Conservation (phyloP, 441 rosid genomes). For the Adansonia grandidieri region DNA sequence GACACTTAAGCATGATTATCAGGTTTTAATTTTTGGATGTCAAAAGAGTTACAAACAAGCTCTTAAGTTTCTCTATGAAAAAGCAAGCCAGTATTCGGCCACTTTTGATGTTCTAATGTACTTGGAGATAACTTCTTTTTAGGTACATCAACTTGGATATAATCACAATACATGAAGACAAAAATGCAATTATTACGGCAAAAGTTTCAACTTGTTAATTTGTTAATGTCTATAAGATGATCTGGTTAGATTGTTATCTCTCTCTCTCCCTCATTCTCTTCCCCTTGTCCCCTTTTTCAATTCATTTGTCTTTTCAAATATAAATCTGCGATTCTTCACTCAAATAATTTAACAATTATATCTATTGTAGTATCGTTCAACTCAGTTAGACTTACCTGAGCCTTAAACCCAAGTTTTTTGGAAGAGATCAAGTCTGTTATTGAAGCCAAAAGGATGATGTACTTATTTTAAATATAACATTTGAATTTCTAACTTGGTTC, state of each 20-base stretch:
- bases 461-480: background rate
- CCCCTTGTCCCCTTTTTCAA: background rate
- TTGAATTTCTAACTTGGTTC: background rate
- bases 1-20: background rate
- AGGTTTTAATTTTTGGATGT: background rate
- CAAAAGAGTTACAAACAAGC: background rate
- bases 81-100: background rate
- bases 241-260: conserved; percentile 15
- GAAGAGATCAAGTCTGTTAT: background rate
- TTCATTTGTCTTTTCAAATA: background rate
- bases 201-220: background rate
- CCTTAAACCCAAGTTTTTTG: background rate
- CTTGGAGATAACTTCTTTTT: background rate
- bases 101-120: background rate
- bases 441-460: background rate
- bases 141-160: background rate
- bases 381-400: background rate
- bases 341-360: background rate
- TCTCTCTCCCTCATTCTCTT: background rate
- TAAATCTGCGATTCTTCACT: background rate
- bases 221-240: conserved; percentile 7
- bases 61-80: background rate
- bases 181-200: background rate
- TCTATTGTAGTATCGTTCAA: background rate
- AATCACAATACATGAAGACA: background rate